Percentiles rank a stretch among this genome's conserved stretches.
phyloP scores from a whole-genome alignment of 164 flowering plant species.

The Nymphaea thermarum region DNA sequence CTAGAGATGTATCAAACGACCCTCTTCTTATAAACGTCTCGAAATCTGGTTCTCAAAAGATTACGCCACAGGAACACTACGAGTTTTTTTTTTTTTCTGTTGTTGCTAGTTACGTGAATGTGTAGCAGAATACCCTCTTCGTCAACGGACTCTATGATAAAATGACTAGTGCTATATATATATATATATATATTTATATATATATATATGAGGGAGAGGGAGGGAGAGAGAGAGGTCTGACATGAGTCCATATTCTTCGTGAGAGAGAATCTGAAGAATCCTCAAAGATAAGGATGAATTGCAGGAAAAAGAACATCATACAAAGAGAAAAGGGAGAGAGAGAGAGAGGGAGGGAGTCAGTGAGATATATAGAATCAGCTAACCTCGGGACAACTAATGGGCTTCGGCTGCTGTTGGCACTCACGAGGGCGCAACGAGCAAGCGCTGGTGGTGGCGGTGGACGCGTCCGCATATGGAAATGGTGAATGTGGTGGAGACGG shows the following conservation, averaged over 20 bases:
- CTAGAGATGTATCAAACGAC: neutral
- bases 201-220: neutral
- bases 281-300: slow-evolving; percentile 1
- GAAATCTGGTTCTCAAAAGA: neutral
- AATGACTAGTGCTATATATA: neutral
- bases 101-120: too few species aligned
- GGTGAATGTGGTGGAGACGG: neutral
- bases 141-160: neutral
- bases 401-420: slow-evolving; percentile 5
- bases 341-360: neutral
- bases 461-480: neutral
- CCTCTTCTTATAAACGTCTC: neutral
- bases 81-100: neutral
- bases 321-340: slow-evolving; percentile 8
- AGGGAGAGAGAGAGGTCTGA: neutral
- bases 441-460: slow-evolving; percentile 7
- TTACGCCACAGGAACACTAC: neutral
- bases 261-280: slow-evolving; percentile 4
- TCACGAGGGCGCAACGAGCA: slow-evolving; percentile 4
- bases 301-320: neutral
- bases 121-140: neutral
- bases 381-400: slow-evolving; percentile 8
- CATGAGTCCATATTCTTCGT: slow-evolving; percentile 2
- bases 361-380: slow-evolving; percentile 1
- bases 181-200: neutral